These are phyloP conservation scores for Nicotiana rustica DNA, from an alignment of 305 asterid species.

Conservation along the genomic window DNA sequence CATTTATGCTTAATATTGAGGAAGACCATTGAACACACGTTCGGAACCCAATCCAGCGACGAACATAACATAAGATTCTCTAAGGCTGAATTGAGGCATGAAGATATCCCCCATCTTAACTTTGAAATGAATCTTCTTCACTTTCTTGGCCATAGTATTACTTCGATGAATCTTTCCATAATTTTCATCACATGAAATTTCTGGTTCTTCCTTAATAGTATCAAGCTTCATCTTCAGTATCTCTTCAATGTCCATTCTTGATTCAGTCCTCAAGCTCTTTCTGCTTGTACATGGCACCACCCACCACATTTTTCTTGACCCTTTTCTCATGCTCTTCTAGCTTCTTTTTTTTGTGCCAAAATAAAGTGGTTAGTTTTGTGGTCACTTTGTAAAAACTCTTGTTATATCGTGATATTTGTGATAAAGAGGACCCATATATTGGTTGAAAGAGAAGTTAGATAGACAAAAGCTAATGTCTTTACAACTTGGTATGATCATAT, in stretches of 20 bases:
- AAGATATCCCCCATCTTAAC: slow-evolving; percentile 54
- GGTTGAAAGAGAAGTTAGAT: slow-evolving; percentile 18
- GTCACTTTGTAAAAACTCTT: no score
- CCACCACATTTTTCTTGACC: slow-evolving; percentile 62
- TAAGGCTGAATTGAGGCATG: slow-evolving; percentile 53
- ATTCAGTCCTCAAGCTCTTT: slow-evolving; percentile 51
- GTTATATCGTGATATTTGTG: background rate
- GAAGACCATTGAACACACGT: slow-evolving; percentile 60
- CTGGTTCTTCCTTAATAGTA: slow-evolving; percentile 69
- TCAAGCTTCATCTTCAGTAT: slow-evolving; percentile 79
- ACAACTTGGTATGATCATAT: slow-evolving; percentile 58
- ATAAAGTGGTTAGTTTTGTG: background rate
- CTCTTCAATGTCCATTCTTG: slow-evolving; percentile 65
- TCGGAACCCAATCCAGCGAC: slow-evolving; percentile 64
- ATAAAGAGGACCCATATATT: slow-evolving; percentile 5
- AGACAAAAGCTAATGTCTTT: slow-evolving; percentile 5
- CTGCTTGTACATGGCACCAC: slow-evolving; percentile 49
- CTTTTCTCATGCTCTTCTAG: slow-evolving; percentile 47
- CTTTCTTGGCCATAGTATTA: slow-evolving; percentile 33
- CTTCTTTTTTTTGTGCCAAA: background rate
- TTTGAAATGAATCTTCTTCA: slow-evolving; percentile 53
- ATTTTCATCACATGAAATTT: slow-evolving; percentile 44
- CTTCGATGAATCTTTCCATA: slow-evolving; percentile 40
- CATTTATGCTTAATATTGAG: slow-evolving; percentile 35
- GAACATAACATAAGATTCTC: slow-evolving; percentile 65